These are phyloP conservation scores for Scalesia atractyloides DNA, from an alignment of 129 eudicot genomes.

Conservation along the genomic window DNA sequence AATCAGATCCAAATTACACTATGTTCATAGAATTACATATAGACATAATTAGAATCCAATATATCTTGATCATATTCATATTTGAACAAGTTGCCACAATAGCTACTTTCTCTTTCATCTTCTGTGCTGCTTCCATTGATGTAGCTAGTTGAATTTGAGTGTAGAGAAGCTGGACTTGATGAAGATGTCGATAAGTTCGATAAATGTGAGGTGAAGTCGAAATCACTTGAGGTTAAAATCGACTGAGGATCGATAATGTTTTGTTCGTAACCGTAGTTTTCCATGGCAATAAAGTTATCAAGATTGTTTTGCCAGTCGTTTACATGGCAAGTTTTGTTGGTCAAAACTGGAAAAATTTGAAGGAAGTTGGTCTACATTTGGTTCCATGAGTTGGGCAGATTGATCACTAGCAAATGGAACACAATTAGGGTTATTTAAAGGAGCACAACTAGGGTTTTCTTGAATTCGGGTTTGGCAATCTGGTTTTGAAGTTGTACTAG, in stretches of 20 bases:
- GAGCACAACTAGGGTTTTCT: constrained; percentile 38
- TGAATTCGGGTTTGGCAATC: constrained; percentile 44
- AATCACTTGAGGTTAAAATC: constrained; percentile 32
- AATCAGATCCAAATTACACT: constrained; percentile 26
- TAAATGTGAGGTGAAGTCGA: constrained; percentile 41
- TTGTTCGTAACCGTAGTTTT: constrained; percentile 44
- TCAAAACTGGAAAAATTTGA: constrained; percentile 39
- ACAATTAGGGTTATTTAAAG: constrained; percentile 30
- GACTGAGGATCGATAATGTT: constrained; percentile 40
- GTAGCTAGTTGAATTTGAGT: constrained; percentile 44
- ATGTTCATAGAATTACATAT: constrained; percentile 40
- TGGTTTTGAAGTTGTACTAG: constrained; percentile 43
- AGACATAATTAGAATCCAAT: constrained; percentile 39
- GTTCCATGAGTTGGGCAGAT: constrained; percentile 48
- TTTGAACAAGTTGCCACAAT: constrained; percentile 51
- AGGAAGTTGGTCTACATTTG: constrained; percentile 45
- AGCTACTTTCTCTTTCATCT: constrained; percentile 64
- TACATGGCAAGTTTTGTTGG: constrained; percentile 33
- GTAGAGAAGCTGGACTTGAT: constrained; percentile 62
- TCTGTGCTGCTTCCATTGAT: constrained; percentile 51
- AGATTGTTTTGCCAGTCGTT: constrained; percentile 53
- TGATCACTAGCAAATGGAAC: constrained; percentile 41
- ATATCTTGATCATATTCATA: constrained; percentile 50
- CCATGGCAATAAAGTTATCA: constrained; percentile 34
- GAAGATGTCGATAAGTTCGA: constrained; percentile 59